Evolutionary conservation across 768 basidiomycete genomes (phyloP), one percentile per base, ranked within the genome.

Genomic region (Agaricus subrufescens): DNA sequence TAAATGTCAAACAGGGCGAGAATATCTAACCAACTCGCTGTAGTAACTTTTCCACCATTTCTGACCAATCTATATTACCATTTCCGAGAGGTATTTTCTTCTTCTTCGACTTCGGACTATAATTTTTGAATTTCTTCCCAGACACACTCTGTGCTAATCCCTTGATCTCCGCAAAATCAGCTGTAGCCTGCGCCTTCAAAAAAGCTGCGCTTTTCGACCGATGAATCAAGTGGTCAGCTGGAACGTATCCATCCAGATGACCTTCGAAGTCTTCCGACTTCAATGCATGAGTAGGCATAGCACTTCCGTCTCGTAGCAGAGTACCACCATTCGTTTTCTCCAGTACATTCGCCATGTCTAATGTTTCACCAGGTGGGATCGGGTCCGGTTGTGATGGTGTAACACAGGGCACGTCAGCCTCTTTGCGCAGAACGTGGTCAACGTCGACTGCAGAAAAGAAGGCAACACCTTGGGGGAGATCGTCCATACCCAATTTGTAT

Each of bases 381-480:
- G 88, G 80, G 19, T 66, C 67, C 15, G 91, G 89, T 59, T 98
- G 92, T 6, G 92, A 95, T 0, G 96, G 96, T 7, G 97, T 99
- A 34, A 92, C 82, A 62, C 96, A 99, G 0, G 91, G 78, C 91
- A 98, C 93, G 66, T 94, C 90, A 26, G 94, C 93, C 71, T 98
- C 96, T 69, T 99, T 99, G 37, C 97, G 81, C 40, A 98, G 76
- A 0, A 97, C 90, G 14, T 77, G 75, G 68, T 99, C 96, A 23
- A 98, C 74, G 67, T 98, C 97, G 46, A 99, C 94, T 0, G 93
- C 91, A 1, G 94, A 97, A 75, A 99, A 98, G 75, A 97, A 99
- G 0, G 94, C 93, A 5, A 97, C 90, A 38, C 95, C 86, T 65
- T 96, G 93, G 0, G 97, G 97, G 1, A 98, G 76, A 66, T 98